Conservation (phyloP, 768 basidiomycete genomes). For the Cystofilobasidium bisporidii region DNA sequence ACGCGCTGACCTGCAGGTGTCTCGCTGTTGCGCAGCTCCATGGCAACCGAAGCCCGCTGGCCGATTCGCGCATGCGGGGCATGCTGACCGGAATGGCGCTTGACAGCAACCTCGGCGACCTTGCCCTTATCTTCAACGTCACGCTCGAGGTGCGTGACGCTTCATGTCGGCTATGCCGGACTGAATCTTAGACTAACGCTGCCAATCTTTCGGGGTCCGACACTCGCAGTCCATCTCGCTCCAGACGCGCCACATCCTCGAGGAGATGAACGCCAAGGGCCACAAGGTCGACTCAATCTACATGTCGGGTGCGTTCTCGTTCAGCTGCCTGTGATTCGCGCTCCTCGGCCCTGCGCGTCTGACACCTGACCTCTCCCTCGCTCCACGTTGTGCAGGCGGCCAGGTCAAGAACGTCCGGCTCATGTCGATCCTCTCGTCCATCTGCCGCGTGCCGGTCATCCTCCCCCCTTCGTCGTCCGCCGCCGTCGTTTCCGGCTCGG, state of each 20-base stretch:
- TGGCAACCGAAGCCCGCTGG: conserved; percentile 92
- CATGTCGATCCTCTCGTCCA: conserved; percentile 82
- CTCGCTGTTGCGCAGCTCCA: conserved; percentile 7
- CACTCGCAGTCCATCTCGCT: conserved; percentile 63
- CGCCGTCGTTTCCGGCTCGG: conserved; percentile 83
- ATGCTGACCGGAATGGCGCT: conserved; percentile 79
- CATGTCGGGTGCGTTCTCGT: conserved; percentile 50
- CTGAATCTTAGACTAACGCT: too few species aligned
- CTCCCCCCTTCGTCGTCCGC: conserved; percentile 65
- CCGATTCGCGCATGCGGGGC: conserved; percentile 91
- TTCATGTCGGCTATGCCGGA: too few species aligned
- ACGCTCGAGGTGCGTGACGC: conserved; percentile 55
- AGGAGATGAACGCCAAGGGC: conserved; percentile 75
- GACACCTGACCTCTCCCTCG: background rate
- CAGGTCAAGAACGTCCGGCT: conserved; percentile 81
- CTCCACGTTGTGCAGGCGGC: conserved; percentile 48
- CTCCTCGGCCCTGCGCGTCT: background rate
- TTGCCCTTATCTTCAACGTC: conserved; percentile 81
- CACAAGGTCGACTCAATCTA: conserved; percentile 75
- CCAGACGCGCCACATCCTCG: conserved; percentile 88
- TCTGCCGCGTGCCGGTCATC: conserved; percentile 70
- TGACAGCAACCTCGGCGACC: conserved; percentile 62
- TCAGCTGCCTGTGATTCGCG: conserved; percentile 8
- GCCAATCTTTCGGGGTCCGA: background rate
- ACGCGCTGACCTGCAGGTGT: too few species aligned